Evolutionary conservation across 306 rosid genomes (phyloP).

Genomic region (Corylus americana): DNA sequence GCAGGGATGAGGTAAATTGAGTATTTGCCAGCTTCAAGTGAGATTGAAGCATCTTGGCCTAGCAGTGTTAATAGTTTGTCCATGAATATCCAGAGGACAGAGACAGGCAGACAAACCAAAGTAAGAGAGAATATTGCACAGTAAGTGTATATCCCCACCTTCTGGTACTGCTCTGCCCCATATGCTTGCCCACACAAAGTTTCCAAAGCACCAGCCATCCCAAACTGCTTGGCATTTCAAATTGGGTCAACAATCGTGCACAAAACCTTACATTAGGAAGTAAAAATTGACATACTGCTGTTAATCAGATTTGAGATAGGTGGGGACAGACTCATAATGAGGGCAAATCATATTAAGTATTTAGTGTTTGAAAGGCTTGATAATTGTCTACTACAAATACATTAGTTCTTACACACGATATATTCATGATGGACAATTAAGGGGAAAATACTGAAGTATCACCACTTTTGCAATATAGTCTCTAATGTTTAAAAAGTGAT

Average conservation of each 20-base stretch:
- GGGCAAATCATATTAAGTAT: not conserved
- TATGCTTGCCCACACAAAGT: constrained; percentile 67
- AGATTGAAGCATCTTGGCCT: constrained; percentile 54
- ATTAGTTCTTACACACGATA: too few relatives aligned
- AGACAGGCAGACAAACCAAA: constrained; percentile 47
- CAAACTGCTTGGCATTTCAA: constrained; percentile 38
- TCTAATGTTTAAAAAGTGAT: too few relatives aligned
- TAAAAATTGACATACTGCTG: too few relatives aligned
- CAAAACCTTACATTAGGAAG: not conserved
- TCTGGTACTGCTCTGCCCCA: constrained; percentile 53
- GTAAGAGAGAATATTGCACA: constrained; percentile 45
- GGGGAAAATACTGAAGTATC: too few relatives aligned
- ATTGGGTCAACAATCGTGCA: not conserved
- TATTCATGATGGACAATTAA: too few relatives aligned
- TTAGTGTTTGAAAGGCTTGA: not conserved
- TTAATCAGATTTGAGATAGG: not conserved
- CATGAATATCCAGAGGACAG: constrained; percentile 48
- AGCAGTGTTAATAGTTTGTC: constrained; percentile 46
- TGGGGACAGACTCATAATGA: not conserved
- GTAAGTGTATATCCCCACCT: constrained; percentile 49
- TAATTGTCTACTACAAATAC: too few relatives aligned
- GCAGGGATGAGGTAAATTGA: constrained; percentile 56
- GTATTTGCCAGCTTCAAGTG: constrained; percentile 45
- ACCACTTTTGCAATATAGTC: too few relatives aligned
- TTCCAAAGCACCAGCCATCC: constrained; percentile 70